Conservation (phyloP, 2,329 filamentous ascomycete genomes). For the Daldinia sp. region DNA sequence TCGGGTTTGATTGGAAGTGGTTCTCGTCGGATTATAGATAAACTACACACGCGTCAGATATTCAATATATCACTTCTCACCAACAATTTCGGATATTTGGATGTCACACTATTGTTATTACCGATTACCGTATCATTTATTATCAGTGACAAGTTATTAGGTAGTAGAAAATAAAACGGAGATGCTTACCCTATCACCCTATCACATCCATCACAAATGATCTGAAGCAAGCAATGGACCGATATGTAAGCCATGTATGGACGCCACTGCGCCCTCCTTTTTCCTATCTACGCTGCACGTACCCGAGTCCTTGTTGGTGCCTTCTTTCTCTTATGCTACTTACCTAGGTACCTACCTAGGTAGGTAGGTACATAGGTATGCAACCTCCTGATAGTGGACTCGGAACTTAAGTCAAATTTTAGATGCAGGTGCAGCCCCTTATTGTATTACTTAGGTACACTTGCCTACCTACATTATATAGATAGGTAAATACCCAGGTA, state of each 20-base stretch:
- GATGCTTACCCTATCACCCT: neutral
- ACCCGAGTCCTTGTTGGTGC: constrained; percentile 15
- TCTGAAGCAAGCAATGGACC: neutral
- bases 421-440: neutral
- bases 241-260: neutral
- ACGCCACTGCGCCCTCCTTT: neutral
- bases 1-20: constrained; percentile 37
- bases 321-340: neutral
- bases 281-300: constrained; percentile 24
- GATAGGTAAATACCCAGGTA: no score
- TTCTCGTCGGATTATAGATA: constrained; percentile 44
- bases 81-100: neutral
- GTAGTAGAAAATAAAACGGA: no score
- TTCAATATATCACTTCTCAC: constrained; percentile 42
- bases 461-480: no score
- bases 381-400: neutral
- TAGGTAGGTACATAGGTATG: no score
- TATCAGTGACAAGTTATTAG: neutral
- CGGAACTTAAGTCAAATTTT: constrained; percentile 1
- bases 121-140: neutral
- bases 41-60: constrained; percentile 35
- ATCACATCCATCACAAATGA: neutral
- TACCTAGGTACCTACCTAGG: no score
- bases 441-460: neutral
- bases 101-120: neutral